A percentile compares a stretch with the other conserved stretches of the same genome.
These are phyloP conservation scores for Wickerhamomyces sp. DNA, from an alignment of 1,139 yeast species.

Conservation along the genomic window DNA sequence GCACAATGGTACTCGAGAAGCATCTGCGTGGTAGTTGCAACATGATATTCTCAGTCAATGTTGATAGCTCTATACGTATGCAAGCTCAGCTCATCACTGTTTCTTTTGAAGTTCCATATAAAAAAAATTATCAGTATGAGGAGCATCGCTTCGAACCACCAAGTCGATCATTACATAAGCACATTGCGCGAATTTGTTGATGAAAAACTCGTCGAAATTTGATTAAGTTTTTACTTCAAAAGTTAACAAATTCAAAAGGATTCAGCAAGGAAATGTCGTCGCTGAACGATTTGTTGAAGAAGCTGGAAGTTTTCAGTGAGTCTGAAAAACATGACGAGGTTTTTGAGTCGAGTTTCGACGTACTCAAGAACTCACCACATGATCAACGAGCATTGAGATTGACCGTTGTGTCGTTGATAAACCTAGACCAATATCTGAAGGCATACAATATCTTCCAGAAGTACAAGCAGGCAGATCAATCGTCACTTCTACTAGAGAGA, in stretches of 20 bases:
- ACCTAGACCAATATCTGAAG: constrained; percentile 60
- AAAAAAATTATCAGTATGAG: neutral
- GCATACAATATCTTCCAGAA: constrained; percentile 48
- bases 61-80: too few relatives aligned
- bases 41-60: neutral
- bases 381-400: constrained; percentile 54
- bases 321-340: constrained; percentile 46
- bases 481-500: constrained; percentile 47
- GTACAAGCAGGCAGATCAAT: constrained; percentile 34
- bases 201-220: neutral
- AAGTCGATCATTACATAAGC: too few relatives aligned
- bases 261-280: constrained; percentile 16
- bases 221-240: neutral
- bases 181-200: neutral
- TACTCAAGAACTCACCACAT: constrained; percentile 38
- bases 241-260: neutral
- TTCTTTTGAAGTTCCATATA: too few relatives aligned
- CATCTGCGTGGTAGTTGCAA: neutral
- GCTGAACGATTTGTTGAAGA: constrained; percentile 39
- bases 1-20: neutral
- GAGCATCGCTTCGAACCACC: too few relatives aligned
- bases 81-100: neutral
- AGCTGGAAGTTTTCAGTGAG: constrained; percentile 41
- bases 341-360: constrained; percentile 37
- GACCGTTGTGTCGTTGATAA: constrained; percentile 65